Evolutionary conservation across 2,329 filamentous ascomycete species (phyloP).

Genomic region (Arachnomyces sp.): DNA sequence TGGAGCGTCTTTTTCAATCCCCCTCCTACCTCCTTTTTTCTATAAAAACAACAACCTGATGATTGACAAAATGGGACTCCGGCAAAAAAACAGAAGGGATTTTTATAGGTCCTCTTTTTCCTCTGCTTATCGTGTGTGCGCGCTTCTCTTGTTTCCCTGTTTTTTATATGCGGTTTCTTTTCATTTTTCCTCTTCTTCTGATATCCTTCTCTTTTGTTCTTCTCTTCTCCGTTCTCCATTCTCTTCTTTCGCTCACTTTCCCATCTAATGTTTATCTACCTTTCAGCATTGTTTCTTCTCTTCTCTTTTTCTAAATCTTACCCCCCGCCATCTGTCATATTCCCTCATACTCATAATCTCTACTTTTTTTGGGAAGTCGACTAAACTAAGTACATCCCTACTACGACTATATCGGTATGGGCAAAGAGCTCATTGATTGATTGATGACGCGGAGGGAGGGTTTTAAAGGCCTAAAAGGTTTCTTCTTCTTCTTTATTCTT

Average conservation of each 20-base stretch:
- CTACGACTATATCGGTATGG: too few species aligned
- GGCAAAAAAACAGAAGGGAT: neutral
- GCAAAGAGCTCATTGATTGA: too few species aligned
- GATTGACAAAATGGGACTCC: neutral
- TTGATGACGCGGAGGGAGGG: too few species aligned
- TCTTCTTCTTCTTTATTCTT: neutral
- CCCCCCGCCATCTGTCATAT: neutral
- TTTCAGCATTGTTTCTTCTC: neutral
- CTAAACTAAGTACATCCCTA: too few species aligned
- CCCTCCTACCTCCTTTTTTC: slow-evolving; percentile 2
- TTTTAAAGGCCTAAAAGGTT: neutral
- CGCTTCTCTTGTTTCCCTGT: slow-evolving; percentile 2
- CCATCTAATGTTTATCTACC: neutral
- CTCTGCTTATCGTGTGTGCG: neutral
- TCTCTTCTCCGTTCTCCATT: neutral
- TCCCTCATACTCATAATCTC: neutral
- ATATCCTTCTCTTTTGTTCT: neutral
- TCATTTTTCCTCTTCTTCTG: neutral
- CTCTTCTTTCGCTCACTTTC: neutral
- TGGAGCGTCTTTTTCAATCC: slow-evolving; percentile 3
- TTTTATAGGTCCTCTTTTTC: slow-evolving; percentile 3
- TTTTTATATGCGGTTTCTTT: slow-evolving; percentile 3
- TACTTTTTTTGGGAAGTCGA: neutral
- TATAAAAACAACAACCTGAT: slow-evolving; percentile 2
- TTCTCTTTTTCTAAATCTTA: neutral